Base-by-base conservation (phyloP, 2,329 filamentous ascomycete species). In the Zymoseptoria passerinii region DNA sequence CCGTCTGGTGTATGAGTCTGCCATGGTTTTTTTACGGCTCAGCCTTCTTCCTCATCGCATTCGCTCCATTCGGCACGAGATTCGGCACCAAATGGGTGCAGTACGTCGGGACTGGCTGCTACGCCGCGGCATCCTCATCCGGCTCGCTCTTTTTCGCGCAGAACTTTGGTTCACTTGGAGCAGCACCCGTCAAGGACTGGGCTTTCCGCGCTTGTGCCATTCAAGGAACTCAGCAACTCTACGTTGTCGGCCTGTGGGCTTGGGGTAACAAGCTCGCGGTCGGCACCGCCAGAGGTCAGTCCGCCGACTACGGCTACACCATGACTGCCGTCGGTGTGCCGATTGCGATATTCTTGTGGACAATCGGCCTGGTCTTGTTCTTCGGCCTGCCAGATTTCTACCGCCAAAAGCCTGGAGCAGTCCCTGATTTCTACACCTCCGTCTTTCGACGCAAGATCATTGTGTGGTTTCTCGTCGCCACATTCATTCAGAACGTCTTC, bases 401-500 rank as follows among this genome's bases (percentile, higher is more conserved):
- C 72, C 83, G 82, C 52, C 83, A 85, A 67, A 74, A 77, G 13
- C 85, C 85, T 0, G 84, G 84, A 60, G 80, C 78, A 51, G 81
- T 87, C 1, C 85, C 85, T 0, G 83, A 81, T 18, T 87, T 88
- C 75, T 87, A 87, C 72, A 78, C 75, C 55, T 81, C 83, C 1
- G 76, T 87, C 7, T 76, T 81, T 61, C 77, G 83, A 52, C 80
- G 85, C 59, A 86, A 85, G 72, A 83, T 87, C 60, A 80, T 87
- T 50, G 75, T 85, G 10, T 87, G 84, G 84, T 87, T 86, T 74
- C 83, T 86, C 70, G 72, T 84, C 58, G 79, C 81, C 3, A 81
- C 87, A 49, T 74, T 86, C 58, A 72, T 87, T 29, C 84, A 87
- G 67, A 87, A 87, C 71, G 86, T 84, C 77, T 87, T 83, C 73